These are phyloP conservation scores for Pisolithus thermaeus DNA, from an alignment of 1,284 basidiomycete genomes.

Conservation along the genomic window DNA sequence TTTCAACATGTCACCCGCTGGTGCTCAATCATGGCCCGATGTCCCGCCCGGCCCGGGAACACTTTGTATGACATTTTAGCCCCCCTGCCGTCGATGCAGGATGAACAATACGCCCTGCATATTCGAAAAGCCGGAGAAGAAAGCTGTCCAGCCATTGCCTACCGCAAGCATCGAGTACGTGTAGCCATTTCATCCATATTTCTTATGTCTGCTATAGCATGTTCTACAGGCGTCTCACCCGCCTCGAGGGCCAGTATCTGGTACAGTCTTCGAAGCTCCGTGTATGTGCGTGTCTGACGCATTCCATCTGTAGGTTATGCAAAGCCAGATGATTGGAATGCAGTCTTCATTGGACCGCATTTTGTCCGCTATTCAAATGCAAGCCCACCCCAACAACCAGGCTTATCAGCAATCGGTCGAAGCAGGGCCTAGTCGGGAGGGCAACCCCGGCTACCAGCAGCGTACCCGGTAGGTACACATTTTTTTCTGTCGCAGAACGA, in stretches of 20 bases:
- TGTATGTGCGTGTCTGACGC: constrained; percentile 37
- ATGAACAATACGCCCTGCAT: constrained; percentile 79
- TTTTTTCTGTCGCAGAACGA: constrained; percentile 1
- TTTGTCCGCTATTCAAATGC: constrained; percentile 58
- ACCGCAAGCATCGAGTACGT: constrained; percentile 70
- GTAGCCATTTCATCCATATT: constrained; percentile 8
- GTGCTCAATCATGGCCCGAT: constrained; percentile 49
- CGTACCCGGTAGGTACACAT: constrained; percentile 34
- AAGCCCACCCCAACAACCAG: constrained; percentile 33
- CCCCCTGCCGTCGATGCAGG: constrained; percentile 86
- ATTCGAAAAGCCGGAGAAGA: constrained; percentile 91
- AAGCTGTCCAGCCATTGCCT: constrained; percentile 54
- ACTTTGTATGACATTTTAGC: constrained; percentile 36
- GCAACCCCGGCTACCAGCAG: constrained; percentile 9
- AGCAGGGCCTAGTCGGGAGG: constrained; percentile 22
- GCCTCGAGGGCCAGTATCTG: constrained; percentile 79
- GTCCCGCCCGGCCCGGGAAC: constrained; percentile 55
- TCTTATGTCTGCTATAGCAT: constrained; percentile 18
- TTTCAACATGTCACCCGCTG: constrained; percentile 23
- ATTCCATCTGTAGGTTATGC: constrained; percentile 53
- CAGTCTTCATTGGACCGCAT: constrained; percentile 81
- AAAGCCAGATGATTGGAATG: constrained; percentile 88
- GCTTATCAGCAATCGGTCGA: constrained; percentile 17
- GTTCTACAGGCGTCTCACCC: constrained; percentile 60
- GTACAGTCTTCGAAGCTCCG: constrained; percentile 35